A percentile compares a stretch with the other conserved stretches of the same genome.
Conservation (phyloP, 805 yeast genomes). For the Saccharomycopsis oosterbeekiorum region DNA sequence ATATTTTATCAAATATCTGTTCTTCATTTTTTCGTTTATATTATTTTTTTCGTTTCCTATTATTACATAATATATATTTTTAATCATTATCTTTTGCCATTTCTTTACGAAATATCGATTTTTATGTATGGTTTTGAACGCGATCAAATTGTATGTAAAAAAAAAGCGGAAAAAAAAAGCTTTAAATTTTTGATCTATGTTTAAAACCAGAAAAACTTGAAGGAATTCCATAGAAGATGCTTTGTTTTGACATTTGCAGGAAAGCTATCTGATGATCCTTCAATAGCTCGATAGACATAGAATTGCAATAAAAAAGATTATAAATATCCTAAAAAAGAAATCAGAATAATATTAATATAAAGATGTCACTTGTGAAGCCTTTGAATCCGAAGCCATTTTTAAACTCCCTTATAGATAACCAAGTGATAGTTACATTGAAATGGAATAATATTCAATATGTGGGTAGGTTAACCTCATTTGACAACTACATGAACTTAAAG, state of each 20-base stretch:
- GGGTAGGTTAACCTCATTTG: conserved; percentile 71
- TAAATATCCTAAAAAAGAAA: not conserved
- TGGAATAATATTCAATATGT: conserved; percentile 85
- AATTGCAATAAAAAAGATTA: too few species aligned
- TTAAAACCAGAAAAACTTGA: not conserved
- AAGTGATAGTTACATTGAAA: conserved; percentile 70
- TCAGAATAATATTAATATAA: not conserved
- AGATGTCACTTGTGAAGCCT: conserved; percentile 2
- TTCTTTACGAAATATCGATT: too few species aligned
- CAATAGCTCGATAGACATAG: too few species aligned
- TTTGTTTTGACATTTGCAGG: too few species aligned
- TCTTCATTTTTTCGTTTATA: not conserved
- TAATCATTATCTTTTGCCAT: too few species aligned
- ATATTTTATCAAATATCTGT: not conserved
- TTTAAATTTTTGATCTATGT: too few species aligned
- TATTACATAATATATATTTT: too few species aligned
- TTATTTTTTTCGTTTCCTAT: not conserved
- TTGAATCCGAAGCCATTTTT: conserved; percentile 86
- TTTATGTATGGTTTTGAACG: not conserved
- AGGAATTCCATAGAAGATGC: too few species aligned
- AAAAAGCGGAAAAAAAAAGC: not conserved
- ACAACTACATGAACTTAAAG: conserved; percentile 87
- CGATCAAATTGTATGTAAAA: not conserved
- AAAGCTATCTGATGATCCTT: too few species aligned
- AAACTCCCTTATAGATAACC: conserved; percentile 59